Evolutionary conservation across 305 asterid genomes (phyloP).

Genomic region (Solanum hybrid): DNA sequence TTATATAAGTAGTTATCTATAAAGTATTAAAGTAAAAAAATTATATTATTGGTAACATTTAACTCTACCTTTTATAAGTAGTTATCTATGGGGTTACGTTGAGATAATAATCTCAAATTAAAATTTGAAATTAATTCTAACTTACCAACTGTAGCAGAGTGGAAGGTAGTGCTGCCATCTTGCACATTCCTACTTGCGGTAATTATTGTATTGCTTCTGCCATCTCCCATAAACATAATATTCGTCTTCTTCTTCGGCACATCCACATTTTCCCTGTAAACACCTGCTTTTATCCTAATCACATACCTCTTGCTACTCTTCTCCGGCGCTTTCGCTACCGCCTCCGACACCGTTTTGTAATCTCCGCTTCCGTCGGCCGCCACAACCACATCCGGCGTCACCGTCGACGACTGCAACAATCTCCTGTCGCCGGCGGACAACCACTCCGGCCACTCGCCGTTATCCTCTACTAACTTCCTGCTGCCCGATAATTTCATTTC

Average conservation of each 20-base stretch:
- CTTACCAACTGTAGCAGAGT: slow-evolving; percentile 90
- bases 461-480: slow-evolving; percentile 34
- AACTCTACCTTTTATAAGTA: background rate
- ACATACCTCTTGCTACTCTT: slow-evolving; percentile 54
- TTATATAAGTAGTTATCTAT: too few relatives aligned
- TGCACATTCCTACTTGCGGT: slow-evolving; percentile 56
- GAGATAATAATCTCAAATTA: background rate
- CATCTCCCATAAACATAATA: slow-evolving; percentile 84
- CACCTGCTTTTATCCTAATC: slow-evolving; percentile 68
- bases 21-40: background rate
- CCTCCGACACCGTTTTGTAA: slow-evolving; percentile 55
- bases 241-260: slow-evolving; percentile 53
- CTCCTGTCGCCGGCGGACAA: slow-evolving; percentile 59
- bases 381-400: slow-evolving; percentile 53
- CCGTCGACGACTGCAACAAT: slow-evolving; percentile 55
- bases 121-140: background rate
- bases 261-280: slow-evolving; percentile 75
- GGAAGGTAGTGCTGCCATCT: slow-evolving; percentile 81
- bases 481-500: slow-evolving; percentile 19
- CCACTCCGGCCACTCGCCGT: slow-evolving; percentile 62
- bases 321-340: slow-evolving; percentile 79
- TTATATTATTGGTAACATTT: background rate
- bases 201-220: slow-evolving; percentile 65
- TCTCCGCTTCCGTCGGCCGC: slow-evolving; percentile 88
- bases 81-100: too few relatives aligned